phyloP scores from a whole-genome alignment of 148 eudicot species.

The Rhododendron henanense region DNA sequence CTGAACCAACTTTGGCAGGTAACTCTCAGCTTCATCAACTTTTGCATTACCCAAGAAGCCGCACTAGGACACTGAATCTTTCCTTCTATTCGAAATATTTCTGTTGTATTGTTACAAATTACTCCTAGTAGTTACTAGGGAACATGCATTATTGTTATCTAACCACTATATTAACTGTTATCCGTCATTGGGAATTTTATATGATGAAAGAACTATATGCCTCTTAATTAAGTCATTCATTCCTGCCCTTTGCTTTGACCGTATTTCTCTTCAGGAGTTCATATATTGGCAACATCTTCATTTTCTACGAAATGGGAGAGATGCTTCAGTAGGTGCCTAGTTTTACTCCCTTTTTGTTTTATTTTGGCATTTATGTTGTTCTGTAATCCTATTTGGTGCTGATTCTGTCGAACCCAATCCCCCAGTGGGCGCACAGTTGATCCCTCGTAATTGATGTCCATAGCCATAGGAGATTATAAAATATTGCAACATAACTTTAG shows the following conservation, averaged over 20 bases:
- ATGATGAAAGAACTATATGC: neutral
- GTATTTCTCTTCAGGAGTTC: conserved; percentile 53
- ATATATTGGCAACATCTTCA: conserved; percentile 68
- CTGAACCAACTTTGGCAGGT: too few relatives aligned
- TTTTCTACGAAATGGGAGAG: conserved; percentile 75
- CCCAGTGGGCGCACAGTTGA: neutral
- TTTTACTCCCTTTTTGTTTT: neutral
- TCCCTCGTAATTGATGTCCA: neutral
- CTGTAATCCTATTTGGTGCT: neutral
- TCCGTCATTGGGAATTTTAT: neutral
- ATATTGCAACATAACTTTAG: neutral
- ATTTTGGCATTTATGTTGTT: neutral
- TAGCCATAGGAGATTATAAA: neutral
- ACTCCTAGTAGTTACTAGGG: too few relatives aligned
- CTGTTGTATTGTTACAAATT: too few relatives aligned
- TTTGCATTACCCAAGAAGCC: too few relatives aligned
- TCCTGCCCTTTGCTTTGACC: neutral
- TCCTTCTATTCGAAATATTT: too few relatives aligned
- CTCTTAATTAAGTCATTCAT: neutral
- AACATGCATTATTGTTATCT: neutral
- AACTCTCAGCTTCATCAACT: too few relatives aligned
- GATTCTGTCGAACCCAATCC: neutral
- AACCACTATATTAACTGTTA: neutral
- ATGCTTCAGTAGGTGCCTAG: conserved; percentile 69
- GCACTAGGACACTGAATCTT: too few relatives aligned